Evolutionary conservation across 257 asterid species (phyloP), one percentile per base, ranked within the genome.

Genomic region (Striga asiatica): DNA sequence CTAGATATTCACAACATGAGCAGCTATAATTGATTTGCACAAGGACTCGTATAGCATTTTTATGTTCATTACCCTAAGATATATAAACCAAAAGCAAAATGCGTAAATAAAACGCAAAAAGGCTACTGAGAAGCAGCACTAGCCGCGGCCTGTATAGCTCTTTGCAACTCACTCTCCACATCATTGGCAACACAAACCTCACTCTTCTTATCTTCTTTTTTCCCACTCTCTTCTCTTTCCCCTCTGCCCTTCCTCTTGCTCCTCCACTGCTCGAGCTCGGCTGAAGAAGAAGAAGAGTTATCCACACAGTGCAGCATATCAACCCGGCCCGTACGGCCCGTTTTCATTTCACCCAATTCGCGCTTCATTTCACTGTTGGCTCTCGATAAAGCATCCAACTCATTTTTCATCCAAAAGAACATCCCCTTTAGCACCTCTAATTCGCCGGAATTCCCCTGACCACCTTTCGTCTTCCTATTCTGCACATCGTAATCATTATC

Each of bases 111-210:
- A 22, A 37, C 52, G 66, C 62, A 37, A 49, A 58, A n/a, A n/a
- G n/a, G 66, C 70, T 74, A 54, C 71, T 0, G 63, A 11, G 78
- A 61, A 28, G 81, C 64, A 47, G 91, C 64, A 22, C 87, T 69
- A 32, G 93, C 88, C 14, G 46, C 46, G 49, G 94, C 97, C 72
- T 54, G 64, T 54, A 89, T 83, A 37, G 97, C 97, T 76, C 74
- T 83, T 79, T 89, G 81, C 81, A 89, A 67, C 74, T 89, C 97
- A 70, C 50, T 79, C 78, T 89, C 97, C 54, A 88, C 78, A 67
- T 82, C 85, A 48, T 52, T 62, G 8, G 71, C 73, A 16, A 66
- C 5, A 59, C 52, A 58, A 21, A 19, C 69, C 24, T 62, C 69
- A 27, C 64, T 72, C 71, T 71, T 76, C 79, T 68, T 76, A 32